Conservation (phyloP, 2,329 filamentous ascomycete genomes). For the Emmonsiellopsis sp. region DNA sequence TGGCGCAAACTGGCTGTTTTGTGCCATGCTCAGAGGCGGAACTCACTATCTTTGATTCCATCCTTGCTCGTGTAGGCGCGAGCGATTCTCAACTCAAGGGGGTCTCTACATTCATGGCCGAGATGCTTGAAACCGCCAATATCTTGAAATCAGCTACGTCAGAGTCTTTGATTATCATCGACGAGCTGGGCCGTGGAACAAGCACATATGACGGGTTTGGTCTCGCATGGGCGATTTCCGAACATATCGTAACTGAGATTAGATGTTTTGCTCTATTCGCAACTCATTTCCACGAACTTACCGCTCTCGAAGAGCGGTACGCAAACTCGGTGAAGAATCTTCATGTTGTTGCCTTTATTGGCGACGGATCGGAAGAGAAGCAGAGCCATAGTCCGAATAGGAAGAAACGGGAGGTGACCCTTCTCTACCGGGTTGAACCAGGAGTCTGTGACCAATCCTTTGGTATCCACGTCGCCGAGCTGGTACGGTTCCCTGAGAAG, state of each 20-base stretch:
- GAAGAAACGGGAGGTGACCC: constrained; percentile 72
- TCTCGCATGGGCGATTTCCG: constrained; percentile 96
- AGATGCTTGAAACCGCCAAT: constrained; percentile 98
- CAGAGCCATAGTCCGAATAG: constrained; percentile 36
- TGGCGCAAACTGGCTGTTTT: constrained; percentile 95
- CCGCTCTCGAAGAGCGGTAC: constrained; percentile 76
- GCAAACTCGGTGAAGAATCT: constrained; percentile 76
- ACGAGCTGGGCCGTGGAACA: constrained; percentile 90
- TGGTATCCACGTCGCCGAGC: constrained; percentile 94
- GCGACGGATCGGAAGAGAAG: constrained; percentile 40
- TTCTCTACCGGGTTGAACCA: constrained; percentile 92
- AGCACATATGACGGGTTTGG: constrained; percentile 98
- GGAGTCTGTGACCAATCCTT: constrained; percentile 97
- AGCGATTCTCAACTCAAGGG: constrained; percentile 96
- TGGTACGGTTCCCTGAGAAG: constrained; percentile 92
- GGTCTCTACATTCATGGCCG: constrained; percentile 98
- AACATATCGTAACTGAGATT: constrained; percentile 94
- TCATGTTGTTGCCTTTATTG: constrained; percentile 91
- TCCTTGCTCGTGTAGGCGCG: constrained; percentile 89
- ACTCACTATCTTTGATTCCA: constrained; percentile 91
- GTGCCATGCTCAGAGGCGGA: constrained; percentile 87
- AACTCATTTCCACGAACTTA: constrained; percentile 97
- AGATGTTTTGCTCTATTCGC: constrained; percentile 91
- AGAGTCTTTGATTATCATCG: constrained; percentile 96
- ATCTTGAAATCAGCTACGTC: constrained; percentile 94